phyloP scores from a whole-genome alignment of 306 rosid genomes.

The Acacia confusa region DNA sequence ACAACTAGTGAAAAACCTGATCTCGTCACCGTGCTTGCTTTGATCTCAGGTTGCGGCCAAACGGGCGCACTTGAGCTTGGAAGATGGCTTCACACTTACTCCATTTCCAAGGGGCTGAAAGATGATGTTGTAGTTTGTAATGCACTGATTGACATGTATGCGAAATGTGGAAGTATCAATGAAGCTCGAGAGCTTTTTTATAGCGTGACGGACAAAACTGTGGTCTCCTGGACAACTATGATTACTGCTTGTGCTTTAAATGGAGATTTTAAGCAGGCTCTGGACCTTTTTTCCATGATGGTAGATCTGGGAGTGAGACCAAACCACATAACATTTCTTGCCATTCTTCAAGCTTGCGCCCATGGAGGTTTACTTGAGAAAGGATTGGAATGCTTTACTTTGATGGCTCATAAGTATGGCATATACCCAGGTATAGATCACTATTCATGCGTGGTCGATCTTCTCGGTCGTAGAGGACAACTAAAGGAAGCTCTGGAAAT shows the following conservation, averaged over 20 bases:
- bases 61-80: constrained; percentile 60
- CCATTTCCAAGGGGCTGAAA: constrained; percentile 48
- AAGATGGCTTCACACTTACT: constrained; percentile 51
- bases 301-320: constrained; percentile 51
- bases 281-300: constrained; percentile 50
- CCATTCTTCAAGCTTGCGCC: constrained; percentile 74
- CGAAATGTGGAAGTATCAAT: constrained; percentile 61
- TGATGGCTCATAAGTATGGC: constrained; percentile 49
- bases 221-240: constrained; percentile 72
- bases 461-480: constrained; percentile 59
- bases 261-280: constrained; percentile 63
- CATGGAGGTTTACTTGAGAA: constrained; percentile 70
- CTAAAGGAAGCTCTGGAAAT: constrained; percentile 61
- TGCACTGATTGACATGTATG: constrained; percentile 76
- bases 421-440: constrained; percentile 62
- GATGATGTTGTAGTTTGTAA: constrained; percentile 55
- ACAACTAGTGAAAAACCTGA: constrained; percentile 56
- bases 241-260: constrained; percentile 66
- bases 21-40: constrained; percentile 59
- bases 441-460: constrained; percentile 67
- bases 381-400: constrained; percentile 52
- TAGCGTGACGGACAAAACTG: constrained; percentile 45
- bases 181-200: constrained; percentile 51
- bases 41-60: constrained; percentile 63
- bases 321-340: constrained; percentile 65